Percentiles rank a stretch among this genome's conserved stretches.
Evolutionary conservation across 352 stramenopile species (phyloP).

Genomic region (Peronospora tabacina): DNA sequence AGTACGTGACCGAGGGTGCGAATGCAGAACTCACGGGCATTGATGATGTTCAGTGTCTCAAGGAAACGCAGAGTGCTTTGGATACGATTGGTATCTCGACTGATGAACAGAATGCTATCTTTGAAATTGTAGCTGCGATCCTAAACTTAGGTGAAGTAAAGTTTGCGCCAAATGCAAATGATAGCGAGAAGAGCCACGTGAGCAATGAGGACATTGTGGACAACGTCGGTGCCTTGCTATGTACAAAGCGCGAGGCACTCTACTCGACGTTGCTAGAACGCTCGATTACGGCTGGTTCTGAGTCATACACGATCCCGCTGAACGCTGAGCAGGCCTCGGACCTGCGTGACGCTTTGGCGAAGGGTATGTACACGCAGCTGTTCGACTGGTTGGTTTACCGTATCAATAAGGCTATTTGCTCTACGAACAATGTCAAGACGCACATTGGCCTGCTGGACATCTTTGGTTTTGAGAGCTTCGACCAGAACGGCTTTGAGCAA

Average conservation of each 20-base stretch:
- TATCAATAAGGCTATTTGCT: constrained; percentile 76
- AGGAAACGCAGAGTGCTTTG: constrained; percentile 84
- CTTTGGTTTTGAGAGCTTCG: constrained; percentile 93
- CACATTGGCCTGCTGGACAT: constrained; percentile 93
- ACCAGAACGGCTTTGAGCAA: constrained; percentile 86
- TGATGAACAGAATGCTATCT: constrained; percentile 88
- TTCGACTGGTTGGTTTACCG: constrained; percentile 94
- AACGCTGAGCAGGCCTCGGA: constrained; percentile 85
- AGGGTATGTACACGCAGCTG: constrained; percentile 92
- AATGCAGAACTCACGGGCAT: constrained; percentile 51
- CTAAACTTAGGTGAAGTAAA: constrained; percentile 94
- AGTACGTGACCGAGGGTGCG: constrained; percentile 64
- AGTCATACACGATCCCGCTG: constrained; percentile 90
- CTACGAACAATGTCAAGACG: constrained; percentile 57
- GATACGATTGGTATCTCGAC: constrained; percentile 85
- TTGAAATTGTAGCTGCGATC: constrained; percentile 93
- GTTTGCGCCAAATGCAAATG: constrained; percentile 61
- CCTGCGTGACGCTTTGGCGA: constrained; percentile 92
- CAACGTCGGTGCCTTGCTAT: constrained; percentile 49
- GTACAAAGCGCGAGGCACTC: constrained; percentile 60
- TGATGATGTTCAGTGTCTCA: constrained; percentile 61
- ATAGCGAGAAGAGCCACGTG: constrained; percentile 51
- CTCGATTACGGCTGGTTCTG: constrained; percentile 87
- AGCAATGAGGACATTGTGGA: constrained; percentile 50
- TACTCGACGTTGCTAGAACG: constrained; percentile 85